Conservation (phyloP, 2,329 filamentous ascomycete species). For the Trichoderma oligosporum region DNA sequence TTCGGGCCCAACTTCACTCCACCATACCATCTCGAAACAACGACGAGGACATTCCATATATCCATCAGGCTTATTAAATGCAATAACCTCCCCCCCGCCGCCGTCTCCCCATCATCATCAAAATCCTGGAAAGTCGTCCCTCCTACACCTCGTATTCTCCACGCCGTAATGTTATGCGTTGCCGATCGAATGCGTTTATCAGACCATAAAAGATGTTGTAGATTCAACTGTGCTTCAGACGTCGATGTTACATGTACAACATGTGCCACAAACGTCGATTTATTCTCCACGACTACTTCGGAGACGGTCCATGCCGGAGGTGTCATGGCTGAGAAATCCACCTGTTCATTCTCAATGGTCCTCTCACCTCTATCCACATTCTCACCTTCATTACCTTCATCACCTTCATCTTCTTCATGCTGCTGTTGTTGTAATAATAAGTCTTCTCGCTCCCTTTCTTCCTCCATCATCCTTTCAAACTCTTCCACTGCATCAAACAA, state of each 20-base stretch:
- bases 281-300: slow-evolving; percentile 71
- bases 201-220: slow-evolving; percentile 72
- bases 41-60: slow-evolving; percentile 86
- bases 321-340: slow-evolving; percentile 28
- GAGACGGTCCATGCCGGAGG: slow-evolving; percentile 68
- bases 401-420: slow-evolving; percentile 20
- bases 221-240: slow-evolving; percentile 64
- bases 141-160: slow-evolving; percentile 67
- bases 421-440: slow-evolving; percentile 24
- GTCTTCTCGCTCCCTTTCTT: slow-evolving; percentile 26
- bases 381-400: slow-evolving; percentile 19
- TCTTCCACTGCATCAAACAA: slow-evolving; percentile 89
- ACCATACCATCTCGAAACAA: slow-evolving; percentile 94
- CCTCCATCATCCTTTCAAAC: slow-evolving; percentile 46
- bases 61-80: slow-evolving; percentile 95
- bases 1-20: slow-evolving; percentile 85
- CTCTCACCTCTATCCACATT: slow-evolving; percentile 20
- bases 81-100: slow-evolving; percentile 78
- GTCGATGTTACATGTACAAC: slow-evolving; percentile 66
- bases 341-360: slow-evolving; percentile 18
- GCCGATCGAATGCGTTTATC: slow-evolving; percentile 83
- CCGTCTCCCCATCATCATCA: slow-evolving; percentile 93
- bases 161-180: slow-evolving; percentile 94
- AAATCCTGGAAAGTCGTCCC: slow-evolving; percentile 71
- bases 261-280: slow-evolving; percentile 82